Base-by-base conservation (phyloP, 805 yeast species). In the Monosporozyma solicola region DNA sequence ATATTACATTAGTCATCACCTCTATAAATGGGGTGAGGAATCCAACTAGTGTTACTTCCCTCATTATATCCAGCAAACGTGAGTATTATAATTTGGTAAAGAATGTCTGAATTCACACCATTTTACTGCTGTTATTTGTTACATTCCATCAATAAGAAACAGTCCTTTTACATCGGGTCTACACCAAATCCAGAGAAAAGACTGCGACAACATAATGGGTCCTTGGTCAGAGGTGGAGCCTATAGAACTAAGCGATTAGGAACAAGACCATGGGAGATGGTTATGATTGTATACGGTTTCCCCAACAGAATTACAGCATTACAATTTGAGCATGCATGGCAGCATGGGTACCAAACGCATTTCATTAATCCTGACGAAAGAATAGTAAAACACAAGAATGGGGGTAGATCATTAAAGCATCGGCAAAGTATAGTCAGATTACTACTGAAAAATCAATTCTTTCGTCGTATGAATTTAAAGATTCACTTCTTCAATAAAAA, bases 261-360 rank as follows among this genome's bases (percentile, higher is more conserved):
- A 0, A 74, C 72, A 35, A 67, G 92, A 51, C 96, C 95, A 0
- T 87, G 96, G 96, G 78, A 75, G 53, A 80, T 84, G 83, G 64
- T 76, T 0, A 55, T 79, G 52, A 59, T 82, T 2, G 85, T 88
- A 0, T 73, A 84, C 60, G 90, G 91, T 2, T 87, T 88, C 62
- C 88, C 88, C 0, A 79, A 82, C 6, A 80, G 79, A 55, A 73
- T 83, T 2, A 68, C 83, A 2, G 95, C 95, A 0, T 67, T 88
- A 50, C 91, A 82, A 65, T 87, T 87, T 66, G 96, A 88, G 61
- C 90, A 85, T 67, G 91, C 95, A 1, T 84, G 87, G 80, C 95
- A 87, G 59, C 94, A 87, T 65, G 72, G 83, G 1, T 74, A 83
- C 56, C 74, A 72, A 50, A 83, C 95, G 0, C 71, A 89, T 41